Percentiles rank a stretch among this genome's conserved stretches.
Conservation (phyloP, 352 stramenopile genomes). For the Pythium phragmitis region DNA sequence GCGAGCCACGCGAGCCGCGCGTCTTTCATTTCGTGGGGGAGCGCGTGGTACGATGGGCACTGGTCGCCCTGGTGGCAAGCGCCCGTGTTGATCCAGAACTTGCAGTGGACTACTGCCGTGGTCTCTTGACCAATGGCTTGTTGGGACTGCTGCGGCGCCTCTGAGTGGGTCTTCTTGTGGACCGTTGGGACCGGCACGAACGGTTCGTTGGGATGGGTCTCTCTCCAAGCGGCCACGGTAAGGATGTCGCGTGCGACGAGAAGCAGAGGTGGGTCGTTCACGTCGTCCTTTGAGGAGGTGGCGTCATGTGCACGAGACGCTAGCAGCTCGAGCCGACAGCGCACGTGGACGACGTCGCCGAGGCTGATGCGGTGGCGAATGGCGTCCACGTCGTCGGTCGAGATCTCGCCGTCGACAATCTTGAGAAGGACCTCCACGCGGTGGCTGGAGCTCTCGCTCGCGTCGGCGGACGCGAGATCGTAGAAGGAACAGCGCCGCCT, state of each 20-base stretch:
- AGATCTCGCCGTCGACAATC: constrained; percentile 66
- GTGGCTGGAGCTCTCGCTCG: constrained; percentile 22
- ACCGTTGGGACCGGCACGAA: constrained; percentile 61
- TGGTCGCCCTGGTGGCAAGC: constrained; percentile 64
- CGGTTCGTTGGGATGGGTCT: constrained; percentile 40
- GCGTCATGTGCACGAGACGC: not conserved
- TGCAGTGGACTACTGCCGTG: constrained; percentile 42
- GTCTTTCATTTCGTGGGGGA: constrained; percentile 41
- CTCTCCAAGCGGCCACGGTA: constrained; percentile 47
- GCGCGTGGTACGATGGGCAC: constrained; percentile 65
- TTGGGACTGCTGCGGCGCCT: constrained; percentile 8
- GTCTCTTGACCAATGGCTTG: not conserved
- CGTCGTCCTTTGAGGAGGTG: not conserved
- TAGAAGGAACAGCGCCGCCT: constrained; percentile 79
- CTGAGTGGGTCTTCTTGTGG: constrained; percentile 16
- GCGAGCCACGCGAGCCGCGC: constrained; percentile 61
- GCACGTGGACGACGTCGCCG: constrained; percentile 64
- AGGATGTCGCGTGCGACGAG: constrained; percentile 24
- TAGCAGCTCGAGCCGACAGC: constrained; percentile 56
- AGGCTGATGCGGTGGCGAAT: constrained; percentile 64
- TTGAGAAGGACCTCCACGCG: constrained; percentile 79
- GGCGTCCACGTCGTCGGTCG: constrained; percentile 55
- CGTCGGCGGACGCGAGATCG: constrained; percentile 48
- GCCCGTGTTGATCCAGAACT: constrained; percentile 85
- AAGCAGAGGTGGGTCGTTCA: constrained; percentile 11